Evolutionary conservation across 2,329 filamentous ascomycete genomes (phyloP), one percentile per base, ranked within the genome.

Genomic region (Zymoseptoria crescenta): DNA sequence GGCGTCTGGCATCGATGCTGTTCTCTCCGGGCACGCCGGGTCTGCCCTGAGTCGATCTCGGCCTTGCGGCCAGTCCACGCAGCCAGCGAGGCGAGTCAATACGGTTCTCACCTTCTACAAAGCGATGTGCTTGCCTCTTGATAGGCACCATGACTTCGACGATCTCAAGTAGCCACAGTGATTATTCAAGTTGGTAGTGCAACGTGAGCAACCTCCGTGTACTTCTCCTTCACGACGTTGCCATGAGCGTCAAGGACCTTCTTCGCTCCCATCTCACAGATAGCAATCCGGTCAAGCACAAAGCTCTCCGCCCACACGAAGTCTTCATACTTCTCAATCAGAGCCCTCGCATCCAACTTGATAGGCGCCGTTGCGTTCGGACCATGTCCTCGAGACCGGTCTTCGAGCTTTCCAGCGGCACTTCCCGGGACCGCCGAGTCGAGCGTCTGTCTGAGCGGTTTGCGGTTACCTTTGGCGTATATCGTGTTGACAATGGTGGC

Each of bases 211-310:
- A 85, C 75, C 60, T 80, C 76, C 24, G 72, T 75, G 67, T 86
- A 85, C 66, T 76, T 73, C 70, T 83, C 78, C 19, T 76, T 77
- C 41, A 83, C 66, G 1, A 79, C 72, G 13, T 75, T 81, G 1
- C 80, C 77, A 20, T 70, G 69, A 0, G 75, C 75, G 41, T 80
- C 75, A 7, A 81, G 76, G 28, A 83, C 76, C 66, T 82, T 85
- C 78, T 86, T 88, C 8, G 91, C 91, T 0, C 92, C 91, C 92
- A 96, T 96, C 70, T 84, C 85, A 71, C 91, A 96, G 45, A 96
- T 86, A 54, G 87, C 85, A 49, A 96, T 75, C 59, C 79, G 82
- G 58, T 90, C 84, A n/a, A 96, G 71, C 16, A 77, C 76, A 24
- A 93, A 77, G 55, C 83, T 75, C 56, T 84, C 77, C 66, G 88